These are phyloP conservation scores for Pyrenophora teres DNA, from an alignment of 2,329 filamentous ascomycete genomes.

Conservation along the genomic window DNA sequence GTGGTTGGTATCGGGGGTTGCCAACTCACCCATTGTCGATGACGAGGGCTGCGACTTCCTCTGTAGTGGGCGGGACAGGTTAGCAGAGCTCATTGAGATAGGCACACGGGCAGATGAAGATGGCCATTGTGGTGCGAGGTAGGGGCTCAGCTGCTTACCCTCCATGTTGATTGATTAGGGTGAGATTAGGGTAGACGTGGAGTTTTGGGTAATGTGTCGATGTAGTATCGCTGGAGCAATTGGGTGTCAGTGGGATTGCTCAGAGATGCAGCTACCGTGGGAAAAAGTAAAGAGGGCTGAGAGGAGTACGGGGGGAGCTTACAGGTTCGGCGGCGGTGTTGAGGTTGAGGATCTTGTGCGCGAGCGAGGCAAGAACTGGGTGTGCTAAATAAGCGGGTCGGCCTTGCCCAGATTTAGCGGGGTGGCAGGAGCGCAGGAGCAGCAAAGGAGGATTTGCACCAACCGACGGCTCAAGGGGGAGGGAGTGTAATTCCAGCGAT, in stretches of 20 bases:
- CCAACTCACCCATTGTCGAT: conserved; percentile 99
- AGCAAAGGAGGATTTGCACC: conserved; percentile 32
- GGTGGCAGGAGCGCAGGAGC: conserved; percentile 40
- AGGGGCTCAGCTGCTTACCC: conserved; percentile 62
- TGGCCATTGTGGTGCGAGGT: conserved; percentile 21
- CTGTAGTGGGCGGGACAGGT: conserved; percentile 59
- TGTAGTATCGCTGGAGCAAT: conserved; percentile 37
- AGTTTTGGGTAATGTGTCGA: conserved; percentile 38
- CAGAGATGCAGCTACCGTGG: conserved; percentile 25
- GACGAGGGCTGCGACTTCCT: conserved; percentile 99
- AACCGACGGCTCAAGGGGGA: conserved; percentile 21
- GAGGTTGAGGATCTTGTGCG: conserved; percentile 46
- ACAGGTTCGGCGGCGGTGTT: conserved; percentile 40
- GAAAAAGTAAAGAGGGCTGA: conserved; percentile 34
- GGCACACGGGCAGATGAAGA: conserved; percentile 23
- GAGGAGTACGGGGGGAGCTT: conserved; percentile 34
- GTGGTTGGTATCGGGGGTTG: conserved; percentile 36
- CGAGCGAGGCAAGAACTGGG: conserved; percentile 48
- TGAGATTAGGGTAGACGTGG: conserved; percentile 43
- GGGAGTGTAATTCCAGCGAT: conserved; percentile 11
- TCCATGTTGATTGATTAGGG: conserved; percentile 62
- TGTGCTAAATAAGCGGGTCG: conserved; percentile 51
- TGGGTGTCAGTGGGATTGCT: conserved; percentile 34
- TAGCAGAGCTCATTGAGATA: conserved; percentile 45
- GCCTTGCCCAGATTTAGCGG: conserved; percentile 48